Base-by-base conservation (phyloP, 2,329 filamentous ascomycete species). In the Pseudopithomyces chartarum region DNA sequence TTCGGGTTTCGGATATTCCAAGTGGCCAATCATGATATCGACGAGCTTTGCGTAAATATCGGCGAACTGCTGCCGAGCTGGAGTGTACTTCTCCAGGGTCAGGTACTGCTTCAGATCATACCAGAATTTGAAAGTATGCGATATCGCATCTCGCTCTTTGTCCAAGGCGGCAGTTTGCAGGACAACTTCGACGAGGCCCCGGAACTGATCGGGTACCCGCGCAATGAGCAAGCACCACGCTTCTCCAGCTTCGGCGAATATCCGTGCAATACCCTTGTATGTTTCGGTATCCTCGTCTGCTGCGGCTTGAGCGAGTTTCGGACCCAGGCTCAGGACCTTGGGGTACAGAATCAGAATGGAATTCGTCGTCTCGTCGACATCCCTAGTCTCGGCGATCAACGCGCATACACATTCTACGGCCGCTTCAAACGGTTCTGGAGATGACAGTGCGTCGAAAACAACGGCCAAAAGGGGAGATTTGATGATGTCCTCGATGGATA, bases 91-190 rank as follows among this genome's bases (percentile, higher is more conserved):
- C 34, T 98, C 94, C 52, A 99, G 78, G 1, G 93, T 92, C 46
- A 99, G 83, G 73, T 96, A 97, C 74, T 97, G 92, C 81, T 99
- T 99, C 45, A 99, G 84, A 73, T 99, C 95, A 73, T 96, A 98
- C 95, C 95, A 99, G 79, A 99, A 98, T 64, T 87, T 87, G 78
- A 99, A 99, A 0, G 96, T 99, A 68, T 95, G 87, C 52, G 92
- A 91, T 61, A 99, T 92, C 4, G 93, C 92, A 64, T 99, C 95
- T 59, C 90, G 87, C 52, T 97, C 94, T 73, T 87, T 88, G 75
- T 99, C 95, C 64, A 90, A 85, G 11, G 90, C 86, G 58, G 91
- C 93, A 70, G 92, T 97, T 78, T 98, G 93, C n/a, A 98, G 83
- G 15, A 99, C 87, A 6, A 90, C 87, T 68, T 97, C 92, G 11